Conservation (phyloP, 2,329 filamentous ascomycete species). For the Fusarium pseudonygamai region DNA sequence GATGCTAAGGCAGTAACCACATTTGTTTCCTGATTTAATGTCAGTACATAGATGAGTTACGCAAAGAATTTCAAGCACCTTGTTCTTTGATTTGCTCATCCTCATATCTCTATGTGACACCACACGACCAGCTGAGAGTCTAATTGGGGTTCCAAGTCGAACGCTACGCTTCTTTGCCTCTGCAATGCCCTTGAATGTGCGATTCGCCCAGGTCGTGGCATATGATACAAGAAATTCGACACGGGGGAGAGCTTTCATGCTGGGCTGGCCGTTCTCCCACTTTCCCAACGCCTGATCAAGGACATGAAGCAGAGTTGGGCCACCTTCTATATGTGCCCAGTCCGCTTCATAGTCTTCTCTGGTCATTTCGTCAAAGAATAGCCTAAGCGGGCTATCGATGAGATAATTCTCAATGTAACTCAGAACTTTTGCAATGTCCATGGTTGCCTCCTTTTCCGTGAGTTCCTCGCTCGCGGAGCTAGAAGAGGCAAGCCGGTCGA, state of each 20-base stretch:
- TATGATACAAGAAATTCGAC: conserved; percentile 71
- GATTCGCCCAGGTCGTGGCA: conserved; percentile 65
- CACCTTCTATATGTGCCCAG: conserved; percentile 56
- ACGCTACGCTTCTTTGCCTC: conserved; percentile 75
- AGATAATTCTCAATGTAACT: conserved; percentile 81
- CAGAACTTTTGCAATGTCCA: conserved; percentile 78
- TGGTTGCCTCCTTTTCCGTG: conserved; percentile 77
- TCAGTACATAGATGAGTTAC: conserved; percentile 16
- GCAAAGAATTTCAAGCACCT: conserved; percentile 44
- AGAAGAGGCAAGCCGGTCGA: conserved; percentile 76
- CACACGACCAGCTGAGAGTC: conserved; percentile 55
- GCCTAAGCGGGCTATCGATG: conserved; percentile 69
- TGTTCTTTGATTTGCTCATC: conserved; percentile 55
- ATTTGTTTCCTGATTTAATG: conserved; percentile 45
- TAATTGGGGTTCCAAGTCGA: conserved; percentile 67
- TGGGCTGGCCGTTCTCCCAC: conserved; percentile 55
- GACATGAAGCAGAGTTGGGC: conserved; percentile 57
- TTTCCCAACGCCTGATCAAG: conserved; percentile 60
- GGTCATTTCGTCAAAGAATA: conserved; percentile 65
- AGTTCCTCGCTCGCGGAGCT: conserved; percentile 74
- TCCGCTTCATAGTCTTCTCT: conserved; percentile 62
- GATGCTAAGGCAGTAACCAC: conserved; percentile 56
- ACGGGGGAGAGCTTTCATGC: conserved; percentile 64
- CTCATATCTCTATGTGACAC: conserved; percentile 65
- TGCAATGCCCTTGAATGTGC: conserved; percentile 73